Percentiles rank a stretch among this genome's conserved stretches.
Evolutionary conservation across 2,329 filamentous ascomycete species (phyloP).

Genomic region (Fusarium transvaalense): DNA sequence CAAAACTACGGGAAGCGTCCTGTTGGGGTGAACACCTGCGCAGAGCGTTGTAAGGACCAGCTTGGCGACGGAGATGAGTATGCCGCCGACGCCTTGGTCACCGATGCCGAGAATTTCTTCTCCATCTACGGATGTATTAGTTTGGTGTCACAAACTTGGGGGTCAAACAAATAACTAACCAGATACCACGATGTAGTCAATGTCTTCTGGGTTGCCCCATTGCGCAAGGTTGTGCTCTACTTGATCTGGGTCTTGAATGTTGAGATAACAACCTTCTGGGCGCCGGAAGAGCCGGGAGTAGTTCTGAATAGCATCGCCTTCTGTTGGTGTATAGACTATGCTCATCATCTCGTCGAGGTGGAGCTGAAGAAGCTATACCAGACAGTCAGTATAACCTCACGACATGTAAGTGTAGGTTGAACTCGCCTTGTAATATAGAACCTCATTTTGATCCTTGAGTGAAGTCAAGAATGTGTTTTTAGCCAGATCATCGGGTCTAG

Average conservation of each 20-base stretch:
- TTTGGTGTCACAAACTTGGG: accelerated
- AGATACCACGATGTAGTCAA: conserved; percentile 90
- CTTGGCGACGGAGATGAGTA: conserved; percentile 88
- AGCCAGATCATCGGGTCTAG: conserved; percentile 72
- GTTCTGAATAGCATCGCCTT: conserved; percentile 88
- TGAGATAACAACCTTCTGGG: conserved; percentile 85
- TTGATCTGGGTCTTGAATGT: conserved; percentile 75
- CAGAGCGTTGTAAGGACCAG: conserved; percentile 85
- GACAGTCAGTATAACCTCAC: conserved; percentile 26
- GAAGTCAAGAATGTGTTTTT: conserved; percentile 92
- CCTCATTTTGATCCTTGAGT: conserved; percentile 86
- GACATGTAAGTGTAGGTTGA: not conserved
- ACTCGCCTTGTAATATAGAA: conserved; percentile 80
- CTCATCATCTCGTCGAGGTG: conserved; percentile 90
- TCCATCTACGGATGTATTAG: conserved; percentile 56
- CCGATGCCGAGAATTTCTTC: conserved; percentile 88
- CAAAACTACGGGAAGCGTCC: conserved; percentile 83
- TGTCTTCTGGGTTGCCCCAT: conserved; percentile 77
- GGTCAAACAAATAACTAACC: conserved; percentile 60
- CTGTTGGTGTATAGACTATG: conserved; percentile 91
- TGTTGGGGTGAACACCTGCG: conserved; percentile 84
- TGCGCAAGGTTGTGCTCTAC: conserved; percentile 75
- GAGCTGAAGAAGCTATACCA: conserved; percentile 73
- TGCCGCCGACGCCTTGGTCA: conserved; percentile 87
- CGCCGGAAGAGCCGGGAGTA: conserved; percentile 82